Percentiles rank a stretch among this genome's conserved stretches.
Conservation (phyloP, 768 basidiomycete species). For the Pluteus cervinus region DNA sequence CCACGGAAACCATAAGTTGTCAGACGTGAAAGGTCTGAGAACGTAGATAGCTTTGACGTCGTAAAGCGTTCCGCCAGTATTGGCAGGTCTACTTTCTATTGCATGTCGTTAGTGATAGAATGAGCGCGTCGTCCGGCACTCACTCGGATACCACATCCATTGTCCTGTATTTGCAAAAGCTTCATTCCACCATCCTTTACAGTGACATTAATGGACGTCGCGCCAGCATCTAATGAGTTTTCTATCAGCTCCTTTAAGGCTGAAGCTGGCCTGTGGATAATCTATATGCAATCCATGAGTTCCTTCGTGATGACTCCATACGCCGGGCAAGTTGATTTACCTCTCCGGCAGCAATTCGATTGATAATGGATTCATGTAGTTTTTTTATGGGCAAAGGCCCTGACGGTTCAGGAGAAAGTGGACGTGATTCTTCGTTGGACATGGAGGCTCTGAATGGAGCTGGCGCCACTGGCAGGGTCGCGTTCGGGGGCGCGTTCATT, state of each 20-base stretch:
- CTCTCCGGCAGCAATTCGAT: constrained; percentile 84
- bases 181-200: constrained; percentile 97
- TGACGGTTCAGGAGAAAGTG: constrained; percentile 6
- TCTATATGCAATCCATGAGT: constrained; percentile 12
- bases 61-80: constrained; percentile 94
- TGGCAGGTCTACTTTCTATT: constrained; percentile 79
- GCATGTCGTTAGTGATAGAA: no score
- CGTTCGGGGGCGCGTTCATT: no score
- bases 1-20: constrained; percentile 95
- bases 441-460: constrained; percentile 1
- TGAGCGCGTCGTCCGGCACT: constrained; percentile 16
- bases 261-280: constrained; percentile 69
- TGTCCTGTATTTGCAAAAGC: constrained; percentile 92
- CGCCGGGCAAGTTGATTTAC: constrained; percentile 21
- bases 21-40: constrained; percentile 79
- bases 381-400: constrained; percentile 67
- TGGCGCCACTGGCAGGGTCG: no score
- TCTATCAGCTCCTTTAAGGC: constrained; percentile 95
- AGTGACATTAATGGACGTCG: constrained; percentile 80
- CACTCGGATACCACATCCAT: constrained; percentile 91
- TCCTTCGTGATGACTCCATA: neutral
- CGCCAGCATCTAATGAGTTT: constrained; percentile 90
- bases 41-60: constrained; percentile 85
- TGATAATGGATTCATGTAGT: constrained; percentile 79
- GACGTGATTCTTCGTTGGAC: no score